These are phyloP conservation scores for Gentiana macrophylla DNA, from an alignment of 257 asterid species.

Conservation along the genomic window DNA sequence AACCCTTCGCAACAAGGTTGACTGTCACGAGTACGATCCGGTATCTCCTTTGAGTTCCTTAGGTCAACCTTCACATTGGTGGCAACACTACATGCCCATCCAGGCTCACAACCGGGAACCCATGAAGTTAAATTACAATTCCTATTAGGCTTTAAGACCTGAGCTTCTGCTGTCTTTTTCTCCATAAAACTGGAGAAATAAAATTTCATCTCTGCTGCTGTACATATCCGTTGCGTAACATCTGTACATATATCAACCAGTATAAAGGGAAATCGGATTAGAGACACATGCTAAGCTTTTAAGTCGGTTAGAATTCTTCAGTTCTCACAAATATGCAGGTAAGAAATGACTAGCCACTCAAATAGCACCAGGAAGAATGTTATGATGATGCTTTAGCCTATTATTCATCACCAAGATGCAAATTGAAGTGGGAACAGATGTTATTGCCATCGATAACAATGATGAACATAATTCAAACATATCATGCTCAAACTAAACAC, in stretches of 20 bases:
- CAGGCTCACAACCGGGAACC: conserved; percentile 98
- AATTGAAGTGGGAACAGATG: neutral
- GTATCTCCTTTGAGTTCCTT: conserved; percentile 49
- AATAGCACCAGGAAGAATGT: neutral
- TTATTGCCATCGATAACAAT: neutral
- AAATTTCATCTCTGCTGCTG: conserved; percentile 94
- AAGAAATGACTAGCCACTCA: neutral
- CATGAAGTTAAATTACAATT: conserved; percentile 85
- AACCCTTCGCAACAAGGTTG: conserved; percentile 94
- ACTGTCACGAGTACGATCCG: conserved; percentile 47
- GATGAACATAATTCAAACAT: no score
- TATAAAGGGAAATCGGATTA: conserved; percentile 13
- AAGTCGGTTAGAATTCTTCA: neutral
- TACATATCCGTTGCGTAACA: conserved; percentile 72
- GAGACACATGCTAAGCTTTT: neutral
- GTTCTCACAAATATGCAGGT: neutral
- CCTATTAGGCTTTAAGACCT: conserved; percentile 62
- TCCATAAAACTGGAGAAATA: conserved; percentile 71
- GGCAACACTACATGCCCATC: conserved; percentile 76
- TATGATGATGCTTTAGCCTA: neutral
- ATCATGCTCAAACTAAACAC: no score
- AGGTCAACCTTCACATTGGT: conserved; percentile 52
- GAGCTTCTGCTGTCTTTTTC: conserved; percentile 45
- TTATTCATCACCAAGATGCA: neutral
- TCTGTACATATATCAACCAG: conserved; percentile 46